Base-by-base conservation (phyloP, 2,329 filamentous ascomycete species). In the Fusarium sp. region DNA sequence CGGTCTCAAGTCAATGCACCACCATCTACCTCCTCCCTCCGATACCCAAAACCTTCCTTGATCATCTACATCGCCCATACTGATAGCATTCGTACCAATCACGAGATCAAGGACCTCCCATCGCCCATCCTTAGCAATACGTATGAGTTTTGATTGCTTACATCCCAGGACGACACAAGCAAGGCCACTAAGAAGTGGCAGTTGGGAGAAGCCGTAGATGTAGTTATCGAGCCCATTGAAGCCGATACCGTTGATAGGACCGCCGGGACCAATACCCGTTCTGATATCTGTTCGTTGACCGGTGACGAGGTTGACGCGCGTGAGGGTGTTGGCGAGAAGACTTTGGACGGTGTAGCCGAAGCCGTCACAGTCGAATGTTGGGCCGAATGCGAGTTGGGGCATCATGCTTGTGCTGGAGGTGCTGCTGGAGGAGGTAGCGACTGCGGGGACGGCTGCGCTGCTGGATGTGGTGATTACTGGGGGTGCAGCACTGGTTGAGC, bases 161-260 rank as follows among this genome's bases (percentile, higher is more conserved):
- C 49, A 49, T 10, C 64, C 72, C 3, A 70, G 12, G 0, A 73
- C 0, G 14, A 19, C 49, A 18, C 35, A 37, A 37, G 33, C 15
- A 35, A 35, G 33, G 15, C 33, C 33, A 35, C 1, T 35, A 4
- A 35, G 33, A 35, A 35, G 33, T 5, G 33, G 33, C 33, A 9
- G 33, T 35, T 55, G 41, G 1, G 52, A 41, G 2, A 77, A 61
- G 10, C 70, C 75, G 11, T 77, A 77, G 23, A 77, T 72, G 39
- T 76, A 77, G 21, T 67, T 69, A 21, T 77, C 75, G 0, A 70
- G 25, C 9, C 38, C 54, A 12, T 77, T 77, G 46, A 77, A 77
- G 1, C 75, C 75, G 8, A 76, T 66, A 21, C 65, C 72, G 1
- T 70, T 72, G 25, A 76, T 57, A 7, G 19, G 7, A 0, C 72